A percentile compares a stretch with the other conserved stretches of the same genome.
These are phyloP conservation scores for Gracilaria domingensis DNA, from an alignment of 23 red algal genomes.

Conservation along the genomic window DNA sequence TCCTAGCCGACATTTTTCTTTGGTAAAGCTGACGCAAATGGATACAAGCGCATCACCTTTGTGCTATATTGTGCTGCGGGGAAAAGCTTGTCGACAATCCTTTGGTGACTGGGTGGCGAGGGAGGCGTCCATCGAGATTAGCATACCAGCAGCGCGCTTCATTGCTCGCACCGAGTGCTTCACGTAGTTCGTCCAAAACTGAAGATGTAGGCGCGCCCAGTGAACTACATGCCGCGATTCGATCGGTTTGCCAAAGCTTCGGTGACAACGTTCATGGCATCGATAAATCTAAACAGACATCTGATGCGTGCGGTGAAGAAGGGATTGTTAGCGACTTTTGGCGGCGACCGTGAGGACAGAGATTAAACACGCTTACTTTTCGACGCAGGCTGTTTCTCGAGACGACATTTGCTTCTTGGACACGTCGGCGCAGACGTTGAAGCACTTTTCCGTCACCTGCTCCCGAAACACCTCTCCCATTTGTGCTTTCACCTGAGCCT, in stretches of 20 bases:
- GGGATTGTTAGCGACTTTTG: neutral
- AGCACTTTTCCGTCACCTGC: constrained; percentile 79
- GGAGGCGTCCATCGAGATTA: too few relatives aligned
- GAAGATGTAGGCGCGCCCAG: neutral
- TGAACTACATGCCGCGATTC: constrained; percentile 5
- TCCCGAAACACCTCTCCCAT: constrained; percentile 70
- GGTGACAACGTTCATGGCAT: constrained; percentile 79
- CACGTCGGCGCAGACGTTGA: constrained; percentile 58
- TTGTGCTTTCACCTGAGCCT: constrained; percentile 69
- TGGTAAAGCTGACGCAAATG: neutral
- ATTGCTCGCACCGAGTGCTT: neutral
- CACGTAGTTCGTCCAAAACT: neutral
- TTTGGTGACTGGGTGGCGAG: too few relatives aligned
- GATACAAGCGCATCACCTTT: neutral
- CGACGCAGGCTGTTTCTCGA: constrained; percentile 73
- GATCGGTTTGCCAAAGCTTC: constrained; percentile 61
- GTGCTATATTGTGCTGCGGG: too few relatives aligned
- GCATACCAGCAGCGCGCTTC: too few relatives aligned
- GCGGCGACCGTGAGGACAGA: neutral
- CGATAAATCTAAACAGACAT: constrained; percentile 71
- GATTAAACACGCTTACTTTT: constrained; percentile 31
- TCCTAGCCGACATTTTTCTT: neutral
- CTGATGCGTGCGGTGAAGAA: neutral
- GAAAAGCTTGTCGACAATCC: too few relatives aligned
- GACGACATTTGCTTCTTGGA: constrained; percentile 55